Evolutionary conservation across 106 monocot genomes (phyloP).

Genomic region (Narthecium ossifragum): DNA sequence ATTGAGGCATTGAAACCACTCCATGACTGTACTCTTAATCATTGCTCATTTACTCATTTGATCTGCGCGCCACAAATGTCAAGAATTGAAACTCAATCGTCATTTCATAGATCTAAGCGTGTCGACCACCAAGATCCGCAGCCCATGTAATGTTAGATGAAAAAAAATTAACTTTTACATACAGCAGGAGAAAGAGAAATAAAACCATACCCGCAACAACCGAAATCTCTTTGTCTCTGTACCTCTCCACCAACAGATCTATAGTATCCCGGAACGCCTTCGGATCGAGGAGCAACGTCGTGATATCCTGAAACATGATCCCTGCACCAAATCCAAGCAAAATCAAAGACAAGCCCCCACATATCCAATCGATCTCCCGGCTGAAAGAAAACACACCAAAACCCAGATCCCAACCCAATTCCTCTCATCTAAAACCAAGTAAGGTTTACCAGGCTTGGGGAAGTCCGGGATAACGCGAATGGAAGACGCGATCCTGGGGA

Average conservation of each 20-base stretch:
- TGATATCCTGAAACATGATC: slow-evolving; percentile 92
- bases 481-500: slow-evolving; percentile 50
- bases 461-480: slow-evolving; percentile 89
- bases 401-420: not conserved
- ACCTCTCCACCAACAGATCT: slow-evolving; percentile 87
- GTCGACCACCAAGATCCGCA: not conserved
- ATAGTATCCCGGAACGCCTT: slow-evolving; percentile 70
- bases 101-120: not conserved
- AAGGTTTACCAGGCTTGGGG: slow-evolving; percentile 60
- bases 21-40: too few relatives aligned
- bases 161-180: not conserved
- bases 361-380: not conserved
- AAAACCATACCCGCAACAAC: slow-evolving; percentile 68
- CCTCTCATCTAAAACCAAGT: not conserved
- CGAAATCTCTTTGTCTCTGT: slow-evolving; percentile 63
- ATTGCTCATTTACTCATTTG: too few relatives aligned
- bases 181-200: not conserved
- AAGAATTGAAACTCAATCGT: not conserved
- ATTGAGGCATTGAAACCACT: too few relatives aligned
- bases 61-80: too few relatives aligned
- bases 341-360: not conserved
- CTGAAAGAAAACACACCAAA: not conserved
- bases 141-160: not conserved
- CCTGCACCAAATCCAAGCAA: slow-evolving; percentile 29
- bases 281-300: slow-evolving; percentile 79